Percentiles rank a stretch among this genome's conserved stretches.
phyloP scores from a whole-genome alignment of 78 protist species.

The Dictyostelium firmibasis region DNA sequence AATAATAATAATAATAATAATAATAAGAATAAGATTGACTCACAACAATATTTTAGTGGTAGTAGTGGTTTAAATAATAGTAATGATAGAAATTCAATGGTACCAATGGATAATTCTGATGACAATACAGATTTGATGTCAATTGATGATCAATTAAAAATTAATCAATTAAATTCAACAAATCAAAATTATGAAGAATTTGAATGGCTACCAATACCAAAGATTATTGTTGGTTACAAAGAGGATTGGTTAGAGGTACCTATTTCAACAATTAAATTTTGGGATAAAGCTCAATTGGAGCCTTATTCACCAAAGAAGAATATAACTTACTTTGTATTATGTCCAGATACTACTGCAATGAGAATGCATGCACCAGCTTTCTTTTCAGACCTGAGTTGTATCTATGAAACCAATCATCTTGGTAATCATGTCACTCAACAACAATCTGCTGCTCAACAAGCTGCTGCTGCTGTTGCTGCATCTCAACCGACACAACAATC shows the following conservation, averaged over 20 bases:
- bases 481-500: slow-evolving; percentile 35
- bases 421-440: slow-evolving; percentile 60
- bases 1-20: too few species aligned
- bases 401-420: slow-evolving; percentile 61
- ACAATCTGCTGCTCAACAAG: slow-evolving; percentile 4
- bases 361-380: slow-evolving; percentile 5
- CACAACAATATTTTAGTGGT: slow-evolving; percentile 8
- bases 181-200: neutral
- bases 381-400: slow-evolving; percentile 48
- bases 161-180: neutral
- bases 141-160: neutral
- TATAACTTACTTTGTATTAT: slow-evolving; percentile 64
- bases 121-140: neutral
- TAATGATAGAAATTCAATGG: neutral
- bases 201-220: slow-evolving; percentile 61
- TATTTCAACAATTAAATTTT: slow-evolving; percentile 15
- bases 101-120: neutral
- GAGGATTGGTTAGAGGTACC: slow-evolving; percentile 76
- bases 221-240: slow-evolving; percentile 40
- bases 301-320: slow-evolving; percentile 79
- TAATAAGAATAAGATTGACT: too few species aligned
- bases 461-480: neutral
- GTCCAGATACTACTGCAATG: slow-evolving; percentile 46
- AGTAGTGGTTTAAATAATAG: slow-evolving; percentile 8
- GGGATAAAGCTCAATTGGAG: slow-evolving; percentile 72